Percentiles rank a stretch among this genome's conserved stretches.
Conservation (phyloP, 2,329 filamentous ascomycete genomes). For the Nemania sp. region DNA sequence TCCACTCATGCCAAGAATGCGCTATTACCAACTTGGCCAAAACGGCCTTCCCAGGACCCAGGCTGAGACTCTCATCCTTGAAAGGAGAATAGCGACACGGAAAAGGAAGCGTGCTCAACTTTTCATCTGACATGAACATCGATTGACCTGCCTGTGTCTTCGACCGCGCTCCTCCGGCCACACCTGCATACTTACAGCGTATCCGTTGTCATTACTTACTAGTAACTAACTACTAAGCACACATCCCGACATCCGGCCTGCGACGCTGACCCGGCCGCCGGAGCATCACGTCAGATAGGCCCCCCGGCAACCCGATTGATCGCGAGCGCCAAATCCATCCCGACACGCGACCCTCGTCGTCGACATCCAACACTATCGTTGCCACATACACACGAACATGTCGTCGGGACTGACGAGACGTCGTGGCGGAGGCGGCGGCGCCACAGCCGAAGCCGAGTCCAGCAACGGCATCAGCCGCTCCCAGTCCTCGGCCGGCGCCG, state of each 20-base stretch:
- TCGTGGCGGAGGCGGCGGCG: conserved; percentile 58
- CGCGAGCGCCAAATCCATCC: not conserved
- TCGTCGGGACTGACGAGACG: conserved; percentile 48
- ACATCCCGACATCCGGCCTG: not conserved
- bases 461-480: conserved; percentile 59
- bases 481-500: conserved; percentile 59
- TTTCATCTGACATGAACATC: conserved; percentile 20
- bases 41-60: conserved; percentile 1
- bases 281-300: conserved; percentile 3
- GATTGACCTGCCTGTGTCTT: conserved; percentile 8
- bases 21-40: conserved; percentile 25
- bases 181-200: not conserved
- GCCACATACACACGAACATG: conserved; percentile 35
- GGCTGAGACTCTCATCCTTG: conserved; percentile 22
- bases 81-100: conserved; percentile 24
- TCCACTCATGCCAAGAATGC: conserved; percentile 25
- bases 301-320: conserved; percentile 9
- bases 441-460: conserved; percentile 61
- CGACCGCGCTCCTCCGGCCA: not conserved
- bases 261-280: conserved; percentile 13
- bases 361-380: not conserved
- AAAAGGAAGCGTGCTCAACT: conserved; percentile 27
- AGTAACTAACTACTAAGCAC: not conserved
- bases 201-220: not conserved
- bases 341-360: conserved; percentile 14